These are phyloP conservation scores for Chlamydomonas sphaeroides DNA, from an alignment of 139 green algal species.

Conservation along the genomic window DNA sequence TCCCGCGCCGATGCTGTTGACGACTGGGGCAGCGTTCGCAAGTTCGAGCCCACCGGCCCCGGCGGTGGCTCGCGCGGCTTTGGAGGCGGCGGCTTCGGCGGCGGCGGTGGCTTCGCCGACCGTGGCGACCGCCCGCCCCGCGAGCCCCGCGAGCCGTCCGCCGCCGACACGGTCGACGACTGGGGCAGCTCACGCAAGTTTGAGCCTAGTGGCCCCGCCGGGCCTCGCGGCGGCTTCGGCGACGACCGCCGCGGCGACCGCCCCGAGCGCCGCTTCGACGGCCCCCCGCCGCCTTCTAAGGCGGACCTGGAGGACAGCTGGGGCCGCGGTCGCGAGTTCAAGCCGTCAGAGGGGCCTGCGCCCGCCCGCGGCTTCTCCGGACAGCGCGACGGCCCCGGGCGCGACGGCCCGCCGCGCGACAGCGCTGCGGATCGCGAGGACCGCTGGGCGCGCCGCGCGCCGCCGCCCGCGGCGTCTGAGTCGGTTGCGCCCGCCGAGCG, in stretches of 20 bases:
- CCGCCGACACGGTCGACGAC: slow-evolving; percentile 76
- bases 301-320: slow-evolving; percentile 58
- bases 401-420: neutral
- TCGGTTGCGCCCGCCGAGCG: slow-evolving; percentile 24
- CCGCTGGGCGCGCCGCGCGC: slow-evolving; percentile 3
- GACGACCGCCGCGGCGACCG: slow-evolving; percentile 10
- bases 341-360: neutral
- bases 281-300: slow-evolving; percentile 9
- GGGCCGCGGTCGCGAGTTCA: slow-evolving; percentile 40
- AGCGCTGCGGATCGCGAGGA: slow-evolving; percentile 9
- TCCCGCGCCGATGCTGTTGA: slow-evolving; percentile 80
- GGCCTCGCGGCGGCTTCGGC: slow-evolving; percentile 20
- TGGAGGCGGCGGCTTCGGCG: slow-evolving; percentile 1
- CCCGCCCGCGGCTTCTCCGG: slow-evolving; percentile 9
- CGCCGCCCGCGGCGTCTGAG: neutral
- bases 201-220: slow-evolving; percentile 45
- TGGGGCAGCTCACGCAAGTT: slow-evolving; percentile 79
- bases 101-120: slow-evolving; percentile 25
- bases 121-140: slow-evolving; percentile 10
- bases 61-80: slow-evolving; percentile 42
- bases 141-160: slow-evolving; percentile 59
- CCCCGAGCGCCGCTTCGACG: slow-evolving; percentile 16
- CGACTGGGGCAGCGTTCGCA: slow-evolving; percentile 81
- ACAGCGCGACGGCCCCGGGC: neutral
- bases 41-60: slow-evolving; percentile 67